phyloP scores from a whole-genome alignment of 2,329 filamentous ascomycete genomes.

The Neoscytalidium dimidiatum region DNA sequence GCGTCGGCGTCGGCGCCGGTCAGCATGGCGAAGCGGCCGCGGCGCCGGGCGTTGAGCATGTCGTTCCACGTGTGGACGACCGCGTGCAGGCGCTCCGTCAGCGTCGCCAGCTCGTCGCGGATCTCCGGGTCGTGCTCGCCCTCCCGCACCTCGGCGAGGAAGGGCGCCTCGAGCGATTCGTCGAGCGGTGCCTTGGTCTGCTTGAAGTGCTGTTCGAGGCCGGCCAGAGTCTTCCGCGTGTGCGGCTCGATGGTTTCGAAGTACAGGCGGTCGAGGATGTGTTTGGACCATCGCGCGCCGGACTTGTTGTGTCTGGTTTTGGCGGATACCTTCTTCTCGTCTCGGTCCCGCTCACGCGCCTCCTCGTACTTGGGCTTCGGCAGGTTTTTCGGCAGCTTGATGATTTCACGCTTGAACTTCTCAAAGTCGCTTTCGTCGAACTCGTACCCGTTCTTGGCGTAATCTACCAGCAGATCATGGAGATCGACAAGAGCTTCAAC shows the following conservation, averaged over 20 bases:
- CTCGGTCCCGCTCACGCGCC: conserved; percentile 31
- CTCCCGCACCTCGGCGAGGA: not conserved
- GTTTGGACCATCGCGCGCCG: too few relatives aligned
- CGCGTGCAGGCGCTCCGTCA: not conserved
- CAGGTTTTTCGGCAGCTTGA: conserved; percentile 57
- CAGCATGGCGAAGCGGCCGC: not conserved
- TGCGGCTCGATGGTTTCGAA: conserved; percentile 53
- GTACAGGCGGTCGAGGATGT: conserved; percentile 65
- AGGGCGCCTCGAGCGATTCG: conserved; percentile 25
- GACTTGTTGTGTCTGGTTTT: conserved; percentile 24
- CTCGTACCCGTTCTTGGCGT: conserved; percentile 49
- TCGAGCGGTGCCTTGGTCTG: conserved; percentile 28
- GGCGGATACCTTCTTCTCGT: conserved; percentile 9
- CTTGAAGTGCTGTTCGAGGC: conserved; percentile 30
- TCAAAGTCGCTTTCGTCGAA: conserved; percentile 51
- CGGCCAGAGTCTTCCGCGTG: conserved; percentile 32
- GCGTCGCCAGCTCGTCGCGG: not conserved
- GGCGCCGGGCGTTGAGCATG: not conserved
- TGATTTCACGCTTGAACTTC: conserved; percentile 51
- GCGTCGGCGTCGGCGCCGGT: not conserved
- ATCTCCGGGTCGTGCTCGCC: conserved; percentile 23
- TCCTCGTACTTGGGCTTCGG: conserved; percentile 34
- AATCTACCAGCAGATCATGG: conserved; percentile 50
- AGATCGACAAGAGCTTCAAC: conserved; percentile 38
- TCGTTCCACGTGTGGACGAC: not conserved